Percentiles rank a stretch among this genome's conserved stretches.
Evolutionary conservation across 768 basidiomycete genomes (phyloP).

Genomic region (Auricularia auricula-judae): DNA sequence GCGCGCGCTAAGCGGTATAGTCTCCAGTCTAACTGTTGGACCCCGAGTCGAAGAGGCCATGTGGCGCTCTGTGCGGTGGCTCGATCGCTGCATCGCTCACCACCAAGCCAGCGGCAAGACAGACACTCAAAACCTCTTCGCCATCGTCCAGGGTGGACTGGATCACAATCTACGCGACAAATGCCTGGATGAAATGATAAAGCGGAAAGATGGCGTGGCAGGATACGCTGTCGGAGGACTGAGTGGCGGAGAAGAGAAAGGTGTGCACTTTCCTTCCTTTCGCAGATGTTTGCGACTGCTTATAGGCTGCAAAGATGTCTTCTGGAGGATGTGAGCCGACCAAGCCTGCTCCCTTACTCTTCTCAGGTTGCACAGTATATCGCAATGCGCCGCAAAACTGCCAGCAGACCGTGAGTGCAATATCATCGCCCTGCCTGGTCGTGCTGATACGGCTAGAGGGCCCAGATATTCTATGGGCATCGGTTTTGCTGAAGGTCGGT

Average conservation of each 20-base stretch:
- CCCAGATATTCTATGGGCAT: conserved; percentile 90
- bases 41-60: conserved; percentile 81
- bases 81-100: conserved; percentile 74
- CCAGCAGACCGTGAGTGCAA: conserved; percentile 59
- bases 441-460: conserved; percentile 29
- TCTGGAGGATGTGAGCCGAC: conserved; percentile 66
- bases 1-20: conserved; percentile 26
- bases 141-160: conserved; percentile 85
- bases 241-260: conserved; percentile 88
- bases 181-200: conserved; percentile 75
- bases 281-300: background rate
- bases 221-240: conserved; percentile 84
- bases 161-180: conserved; percentile 57
- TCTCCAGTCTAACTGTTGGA: conserved; percentile 70
- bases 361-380: conserved; percentile 36
- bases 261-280: conserved; percentile 23
- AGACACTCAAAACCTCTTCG: conserved; percentile 72
- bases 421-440: background rate
- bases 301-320: conserved; percentile 40
- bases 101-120: conserved; percentile 60
- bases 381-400: conserved; percentile 68
- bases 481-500: conserved; percentile 77
- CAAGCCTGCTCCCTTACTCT: no score
- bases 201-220: conserved; percentile 62
- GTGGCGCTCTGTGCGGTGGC: conserved; percentile 80